A percentile compares a stretch with the other conserved stretches of the same genome.
Evolutionary conservation across 768 basidiomycete species (phyloP).

Genomic region (Tricholoma sp.): DNA sequence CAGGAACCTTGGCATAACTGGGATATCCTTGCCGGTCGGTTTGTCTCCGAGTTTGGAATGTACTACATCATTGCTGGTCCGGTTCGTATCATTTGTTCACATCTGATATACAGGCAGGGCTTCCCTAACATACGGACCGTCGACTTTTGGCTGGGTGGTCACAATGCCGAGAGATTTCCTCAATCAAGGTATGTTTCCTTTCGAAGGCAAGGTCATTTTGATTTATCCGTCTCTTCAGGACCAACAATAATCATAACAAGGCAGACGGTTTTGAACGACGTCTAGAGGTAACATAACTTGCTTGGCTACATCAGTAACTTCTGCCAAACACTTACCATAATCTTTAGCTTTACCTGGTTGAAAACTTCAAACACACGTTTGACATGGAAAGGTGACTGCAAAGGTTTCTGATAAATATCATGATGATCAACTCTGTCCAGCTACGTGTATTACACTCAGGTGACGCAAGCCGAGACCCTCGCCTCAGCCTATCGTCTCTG

Average conservation of each 20-base stretch:
- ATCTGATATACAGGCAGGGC: constrained; percentile 56
- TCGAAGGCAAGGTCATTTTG: not conserved
- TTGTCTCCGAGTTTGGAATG: constrained; percentile 96
- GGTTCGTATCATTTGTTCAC: not conserved
- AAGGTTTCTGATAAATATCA: not conserved
- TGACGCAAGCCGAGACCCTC: constrained; percentile 94
- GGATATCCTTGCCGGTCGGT: constrained; percentile 85
- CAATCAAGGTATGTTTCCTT: constrained; percentile 65
- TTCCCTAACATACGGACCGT: constrained; percentile 88
- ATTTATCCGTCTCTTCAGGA: constrained; percentile 28
- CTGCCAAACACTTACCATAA: constrained; percentile 1
- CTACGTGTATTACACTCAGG: constrained; percentile 91
- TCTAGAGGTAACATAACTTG: constrained; percentile 50
- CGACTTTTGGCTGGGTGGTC: constrained; percentile 82
- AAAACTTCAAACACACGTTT: constrained; percentile 89
- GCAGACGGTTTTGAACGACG: constrained; percentile 83
- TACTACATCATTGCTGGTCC: constrained; percentile 31
- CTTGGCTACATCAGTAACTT: too few species aligned
- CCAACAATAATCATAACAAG: constrained; percentile 85
- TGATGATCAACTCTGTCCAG: constrained; percentile 29
- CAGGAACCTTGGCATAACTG: constrained; percentile 95
- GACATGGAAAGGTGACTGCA: constrained; percentile 70
- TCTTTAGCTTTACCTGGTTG: constrained; percentile 77
- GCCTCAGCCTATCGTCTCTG: constrained; percentile 86
- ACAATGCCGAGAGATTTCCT: constrained; percentile 71